Conservation (phyloP, 805 yeast genomes). For the Yarrowia yakushimensis region DNA sequence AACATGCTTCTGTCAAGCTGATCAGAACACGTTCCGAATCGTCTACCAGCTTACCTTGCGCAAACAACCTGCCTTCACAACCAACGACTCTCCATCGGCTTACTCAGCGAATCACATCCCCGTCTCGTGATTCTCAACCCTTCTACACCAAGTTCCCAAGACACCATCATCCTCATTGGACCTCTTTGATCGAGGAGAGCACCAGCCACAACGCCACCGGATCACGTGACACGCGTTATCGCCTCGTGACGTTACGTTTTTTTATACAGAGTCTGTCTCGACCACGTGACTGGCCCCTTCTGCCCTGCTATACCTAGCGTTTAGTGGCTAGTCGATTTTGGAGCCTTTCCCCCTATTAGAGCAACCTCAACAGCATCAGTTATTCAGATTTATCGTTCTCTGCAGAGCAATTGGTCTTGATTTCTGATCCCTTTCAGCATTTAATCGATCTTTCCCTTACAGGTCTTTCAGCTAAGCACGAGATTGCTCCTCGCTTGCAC, state of each 20-base stretch:
- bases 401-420: too few species aligned
- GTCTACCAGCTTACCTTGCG: too few species aligned
- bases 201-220: background rate
- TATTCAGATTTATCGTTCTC: too few species aligned
- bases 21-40: background rate
- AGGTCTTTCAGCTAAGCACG: too few species aligned
- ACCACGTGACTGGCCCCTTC: background rate
- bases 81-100: background rate
- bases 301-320: background rate
- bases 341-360: background rate
- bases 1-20: background rate
- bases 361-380: too few species aligned
- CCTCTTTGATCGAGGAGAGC: background rate
- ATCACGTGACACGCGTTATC: background rate
- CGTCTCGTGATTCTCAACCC: background rate
- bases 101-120: background rate
- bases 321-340: too few species aligned
- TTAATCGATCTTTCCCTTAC: too few species aligned
- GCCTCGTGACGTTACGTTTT: background rate
- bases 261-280: background rate
- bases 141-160: background rate
- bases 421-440: too few species aligned
- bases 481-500: too few species aligned
- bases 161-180: background rate
- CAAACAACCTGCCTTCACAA: background rate